Evolutionary conservation across 1,139 yeast genomes (phyloP).

Genomic region (Suhomyces kunorum): DNA sequence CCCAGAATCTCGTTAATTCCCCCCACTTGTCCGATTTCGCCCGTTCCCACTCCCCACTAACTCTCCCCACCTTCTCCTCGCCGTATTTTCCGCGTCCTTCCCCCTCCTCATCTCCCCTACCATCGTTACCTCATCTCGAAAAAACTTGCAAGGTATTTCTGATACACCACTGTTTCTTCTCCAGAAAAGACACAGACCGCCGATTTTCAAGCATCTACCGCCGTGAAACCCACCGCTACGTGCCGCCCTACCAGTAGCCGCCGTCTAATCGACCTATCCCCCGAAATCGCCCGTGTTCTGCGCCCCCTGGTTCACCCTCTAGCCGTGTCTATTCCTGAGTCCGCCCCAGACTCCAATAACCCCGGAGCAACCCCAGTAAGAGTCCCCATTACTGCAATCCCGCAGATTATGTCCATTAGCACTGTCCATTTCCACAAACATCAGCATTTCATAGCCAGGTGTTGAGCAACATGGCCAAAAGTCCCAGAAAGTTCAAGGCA

Average conservation of each 20-base stretch:
- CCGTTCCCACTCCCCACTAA: neutral
- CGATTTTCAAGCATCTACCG: too few species aligned
- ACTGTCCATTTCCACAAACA: constrained; percentile 10
- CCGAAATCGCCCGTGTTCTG: neutral
- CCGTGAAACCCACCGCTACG: neutral
- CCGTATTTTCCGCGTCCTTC: neutral
- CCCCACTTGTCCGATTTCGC: neutral
- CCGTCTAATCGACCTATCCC: neutral
- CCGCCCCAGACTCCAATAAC: neutral
- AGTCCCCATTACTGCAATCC: constrained; percentile 1
- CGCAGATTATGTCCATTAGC: constrained; percentile 8
- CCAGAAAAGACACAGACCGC: neutral
- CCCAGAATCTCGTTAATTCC: neutral
- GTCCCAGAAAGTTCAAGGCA: constrained; percentile 27
- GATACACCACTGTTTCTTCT: neutral
- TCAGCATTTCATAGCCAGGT: constrained; percentile 8
- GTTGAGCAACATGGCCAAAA: constrained; percentile 29
- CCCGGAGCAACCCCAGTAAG: neutral
- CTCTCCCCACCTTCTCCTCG: neutral
- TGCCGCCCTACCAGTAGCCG: neutral
- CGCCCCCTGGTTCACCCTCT: neutral
- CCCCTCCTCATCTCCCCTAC: constrained; percentile 8
- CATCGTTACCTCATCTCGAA: constrained; percentile 18
- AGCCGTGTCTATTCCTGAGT: neutral
- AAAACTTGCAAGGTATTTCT: constrained; percentile 4